Conservation (phyloP, 768 basidiomycete species). For the Suillus lakei region DNA sequence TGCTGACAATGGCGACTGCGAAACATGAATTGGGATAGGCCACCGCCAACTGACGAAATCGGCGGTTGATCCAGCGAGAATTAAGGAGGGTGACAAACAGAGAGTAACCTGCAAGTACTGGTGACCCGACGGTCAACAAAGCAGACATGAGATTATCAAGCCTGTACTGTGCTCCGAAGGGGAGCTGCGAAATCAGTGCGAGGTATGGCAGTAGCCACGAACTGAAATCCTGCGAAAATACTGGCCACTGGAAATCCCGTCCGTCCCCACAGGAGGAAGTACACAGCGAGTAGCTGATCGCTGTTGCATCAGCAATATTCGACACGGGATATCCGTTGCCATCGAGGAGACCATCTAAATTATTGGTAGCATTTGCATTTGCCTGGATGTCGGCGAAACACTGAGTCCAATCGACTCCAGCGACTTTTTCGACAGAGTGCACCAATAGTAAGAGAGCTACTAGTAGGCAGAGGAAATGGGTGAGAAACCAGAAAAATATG, state of each 20-base stretch:
- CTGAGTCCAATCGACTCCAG: background rate
- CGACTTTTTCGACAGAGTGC: background rate
- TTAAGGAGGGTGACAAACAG: constrained; percentile 50
- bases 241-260: constrained; percentile 17
- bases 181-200: constrained; percentile 53
- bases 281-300: background rate
- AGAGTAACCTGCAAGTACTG: constrained; percentile 50
- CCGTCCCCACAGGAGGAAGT: background rate
- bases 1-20: constrained; percentile 37
- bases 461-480: background rate
- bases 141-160: constrained; percentile 47
- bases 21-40: constrained; percentile 24
- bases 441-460: background rate
- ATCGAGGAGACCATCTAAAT: background rate
- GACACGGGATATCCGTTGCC: background rate
- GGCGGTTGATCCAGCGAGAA: constrained; percentile 43
- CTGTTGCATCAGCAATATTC: background rate
- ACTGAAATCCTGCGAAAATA: constrained; percentile 40
- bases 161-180: constrained; percentile 45
- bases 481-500: background rate
- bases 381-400: background rate
- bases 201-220: constrained; percentile 55
- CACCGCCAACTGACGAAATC: constrained; percentile 28
- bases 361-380: background rate
- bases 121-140: constrained; percentile 49